Evolutionary conservation across 257 asterid species (phyloP).

Genomic region (Penstemon davidsonii): DNA sequence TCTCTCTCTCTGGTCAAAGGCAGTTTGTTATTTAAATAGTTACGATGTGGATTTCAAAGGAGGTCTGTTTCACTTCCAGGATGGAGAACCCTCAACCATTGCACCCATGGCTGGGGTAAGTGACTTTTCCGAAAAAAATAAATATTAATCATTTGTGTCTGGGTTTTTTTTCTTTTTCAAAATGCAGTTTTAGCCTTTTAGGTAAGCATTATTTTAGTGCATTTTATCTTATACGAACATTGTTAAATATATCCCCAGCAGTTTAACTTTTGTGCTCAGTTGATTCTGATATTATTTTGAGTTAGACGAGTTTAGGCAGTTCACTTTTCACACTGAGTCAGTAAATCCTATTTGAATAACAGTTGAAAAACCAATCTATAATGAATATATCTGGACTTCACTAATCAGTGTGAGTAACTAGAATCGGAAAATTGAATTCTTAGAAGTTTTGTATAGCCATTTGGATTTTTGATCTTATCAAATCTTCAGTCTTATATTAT

Average conservation of each 20-base stretch:
- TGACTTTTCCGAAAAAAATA: slow-evolving; percentile 9
- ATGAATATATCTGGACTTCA: not conserved
- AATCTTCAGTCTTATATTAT: not conserved
- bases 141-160: not conserved
- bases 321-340: not conserved
- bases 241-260: not conserved
- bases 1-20: slow-evolving; percentile 48
- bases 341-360: not conserved
- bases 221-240: slow-evolving; percentile 4
- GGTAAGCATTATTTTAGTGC: not conserved
- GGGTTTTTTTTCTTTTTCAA: slow-evolving; percentile 10
- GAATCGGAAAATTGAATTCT: not conserved
- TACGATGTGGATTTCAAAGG: slow-evolving; percentile 66
- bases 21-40: slow-evolving; percentile 82
- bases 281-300: not conserved
- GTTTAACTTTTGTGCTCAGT: not conserved
- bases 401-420: not conserved
- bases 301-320: slow-evolving; percentile 5
- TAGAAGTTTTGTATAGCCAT: not conserved
- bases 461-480: not conserved
- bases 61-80: slow-evolving; percentile 87
- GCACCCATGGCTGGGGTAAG: slow-evolving; percentile 86
- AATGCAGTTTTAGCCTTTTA: not conserved
- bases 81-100: slow-evolving; percentile 75
- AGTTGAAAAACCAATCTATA: not conserved